Conservation (phyloP, 1,284 basidiomycete genomes). For the Sparassis latifolia region DNA sequence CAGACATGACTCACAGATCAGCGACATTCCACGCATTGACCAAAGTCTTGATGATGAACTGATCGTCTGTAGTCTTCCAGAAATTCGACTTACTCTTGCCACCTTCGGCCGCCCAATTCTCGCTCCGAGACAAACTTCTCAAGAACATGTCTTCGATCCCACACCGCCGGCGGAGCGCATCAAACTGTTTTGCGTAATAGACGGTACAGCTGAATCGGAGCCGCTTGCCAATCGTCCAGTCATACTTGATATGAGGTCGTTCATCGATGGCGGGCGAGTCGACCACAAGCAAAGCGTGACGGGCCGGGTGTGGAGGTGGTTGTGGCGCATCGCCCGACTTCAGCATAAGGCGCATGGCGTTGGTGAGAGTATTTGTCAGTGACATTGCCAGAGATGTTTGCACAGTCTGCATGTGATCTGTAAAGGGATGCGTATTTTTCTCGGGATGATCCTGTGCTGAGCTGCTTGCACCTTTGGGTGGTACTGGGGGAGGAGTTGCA, state of each 20-base stretch:
- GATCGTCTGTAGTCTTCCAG: constrained; percentile 71
- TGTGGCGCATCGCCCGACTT: constrained; percentile 27
- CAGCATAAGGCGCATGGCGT: constrained; percentile 53
- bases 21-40: constrained; percentile 81
- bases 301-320: constrained; percentile 3
- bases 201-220: constrained; percentile 72
- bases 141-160: constrained; percentile 59
- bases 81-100: constrained; percentile 72
- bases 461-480: constrained; percentile 22
- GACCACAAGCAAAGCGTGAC: constrained; percentile 27
- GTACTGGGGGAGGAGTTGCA: constrained; percentile 17
- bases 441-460: constrained; percentile 3
- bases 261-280: constrained; percentile 46
- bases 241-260: constrained; percentile 73
- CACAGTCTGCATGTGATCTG: constrained; percentile 3
- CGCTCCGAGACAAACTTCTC: constrained; percentile 53
- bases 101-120: constrained; percentile 65
- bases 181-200: constrained; percentile 77
- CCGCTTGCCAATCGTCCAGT: constrained; percentile 67
- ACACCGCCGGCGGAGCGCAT: constrained; percentile 55
- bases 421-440: constrained; percentile 6
- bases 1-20: constrained; percentile 52
- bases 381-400: constrained; percentile 35
- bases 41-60: constrained; percentile 76
- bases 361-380: constrained; percentile 45